Base-by-base conservation (phyloP, 345 rosid species). In the Dipteronia dyeriana region DNA sequence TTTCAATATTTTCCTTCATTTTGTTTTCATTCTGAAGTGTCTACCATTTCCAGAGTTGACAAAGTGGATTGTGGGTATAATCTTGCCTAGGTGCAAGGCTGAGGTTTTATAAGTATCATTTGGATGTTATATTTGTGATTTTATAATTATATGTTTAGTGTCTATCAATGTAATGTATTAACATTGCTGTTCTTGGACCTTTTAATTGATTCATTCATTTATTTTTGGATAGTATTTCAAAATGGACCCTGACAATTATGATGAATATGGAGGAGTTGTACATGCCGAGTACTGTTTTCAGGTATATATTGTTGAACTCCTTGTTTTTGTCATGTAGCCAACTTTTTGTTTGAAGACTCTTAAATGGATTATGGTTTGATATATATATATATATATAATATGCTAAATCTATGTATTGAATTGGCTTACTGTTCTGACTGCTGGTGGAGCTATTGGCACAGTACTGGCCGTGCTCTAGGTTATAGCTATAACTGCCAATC, bases 271-370 rank as follows among this genome's bases (percentile, higher is more conserved):
- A 76, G 97, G 98, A 77, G 86, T 91, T 82, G 86, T 68, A 65
- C 99, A 96, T 82, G 91, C 90, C 75, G 87, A 89, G 80, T 96
- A 96, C 78, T 96, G 99, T 79, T 90, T 96, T 75, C 90, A 96
- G 99, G 99, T 95, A 87, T 70, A 57, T 17, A 65, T 34, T 43
- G 47, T 47, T 29, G 56, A 41, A 56, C 78, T 67, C 31, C 59
- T 23, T 63, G 49, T 19, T 41, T 68, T 80, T 56, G 22, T 39
- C 41, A 43, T 70, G 74, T 65, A 45, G 13, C 26, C 23, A 63
- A 38, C 22, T 71, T 19, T 66, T 75, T 71, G 26, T 31, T 20
- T 45, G 34, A 6, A 23, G 19, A 9, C n/a, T 0, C n/a, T 45
- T 53, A 53, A 14, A 53, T 17, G 7, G 57, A 59, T 59, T n/a